Conservation (phyloP, 805 yeast genomes). For the Cyberlindnera americana region DNA sequence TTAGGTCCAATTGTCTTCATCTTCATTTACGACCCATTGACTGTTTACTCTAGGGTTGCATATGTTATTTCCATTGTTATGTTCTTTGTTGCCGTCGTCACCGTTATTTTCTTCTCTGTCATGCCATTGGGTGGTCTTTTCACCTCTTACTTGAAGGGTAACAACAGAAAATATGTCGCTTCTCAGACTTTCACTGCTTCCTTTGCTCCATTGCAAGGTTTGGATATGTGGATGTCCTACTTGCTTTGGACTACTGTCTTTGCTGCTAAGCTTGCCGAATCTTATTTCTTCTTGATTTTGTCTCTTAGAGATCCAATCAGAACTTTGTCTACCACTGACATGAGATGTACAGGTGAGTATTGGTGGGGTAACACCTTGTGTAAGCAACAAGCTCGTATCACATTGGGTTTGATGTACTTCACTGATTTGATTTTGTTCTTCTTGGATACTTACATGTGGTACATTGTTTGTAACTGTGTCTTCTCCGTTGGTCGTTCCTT, state of each 20-base stretch:
- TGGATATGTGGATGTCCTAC: conserved; percentile 96
- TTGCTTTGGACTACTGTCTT: conserved; percentile 87
- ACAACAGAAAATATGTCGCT: conserved; percentile 84
- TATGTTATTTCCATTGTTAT: conserved; percentile 78
- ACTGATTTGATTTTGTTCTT: conserved; percentile 94
- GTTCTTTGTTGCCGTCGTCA: conserved; percentile 82
- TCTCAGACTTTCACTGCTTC: conserved; percentile 96
- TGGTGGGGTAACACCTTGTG: conserved; percentile 82
- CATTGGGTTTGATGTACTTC: conserved; percentile 86
- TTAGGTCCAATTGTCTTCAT: conserved; percentile 85
- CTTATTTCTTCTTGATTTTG: conserved; percentile 86
- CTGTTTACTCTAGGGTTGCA: conserved; percentile 66
- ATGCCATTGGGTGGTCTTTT: conserved; percentile 98
- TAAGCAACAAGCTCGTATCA: conserved; percentile 81
- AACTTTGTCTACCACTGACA: conserved; percentile 72
- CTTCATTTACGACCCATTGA: conserved; percentile 73
- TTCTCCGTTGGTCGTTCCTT: conserved; percentile 97
- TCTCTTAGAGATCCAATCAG: conserved; percentile 94
- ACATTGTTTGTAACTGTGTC: conserved; percentile 89
- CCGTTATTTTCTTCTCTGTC: conserved; percentile 79
- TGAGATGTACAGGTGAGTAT: conserved; percentile 95
- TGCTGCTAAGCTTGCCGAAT: conserved; percentile 84
- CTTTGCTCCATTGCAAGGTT: conserved; percentile 73
- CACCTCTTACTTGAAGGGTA: conserved; percentile 85
- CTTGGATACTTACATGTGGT: conserved; percentile 99